phyloP scores from a whole-genome alignment of 2,329 filamentous ascomycete genomes.

The Penicillium sp. region DNA sequence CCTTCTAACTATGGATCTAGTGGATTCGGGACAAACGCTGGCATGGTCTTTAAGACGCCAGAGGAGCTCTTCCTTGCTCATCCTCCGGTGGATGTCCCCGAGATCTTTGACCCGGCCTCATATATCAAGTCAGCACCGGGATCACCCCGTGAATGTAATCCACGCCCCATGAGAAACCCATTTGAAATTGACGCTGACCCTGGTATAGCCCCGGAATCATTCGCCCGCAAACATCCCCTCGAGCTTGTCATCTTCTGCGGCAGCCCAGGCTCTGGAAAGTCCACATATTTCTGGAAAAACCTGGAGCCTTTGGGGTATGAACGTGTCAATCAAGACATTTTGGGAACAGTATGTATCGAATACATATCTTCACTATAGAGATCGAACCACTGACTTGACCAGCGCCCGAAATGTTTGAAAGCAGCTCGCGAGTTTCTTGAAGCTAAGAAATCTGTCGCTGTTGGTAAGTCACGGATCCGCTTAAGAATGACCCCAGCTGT shows the following conservation, averaged over 20 bases:
- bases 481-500: not conserved
- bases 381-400: constrained; percentile 11
- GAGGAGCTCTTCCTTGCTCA: constrained; percentile 88
- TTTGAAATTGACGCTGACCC: not conserved
- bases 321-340: constrained; percentile 86
- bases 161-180: not conserved
- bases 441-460: constrained; percentile 71
- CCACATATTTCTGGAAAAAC: constrained; percentile 82
- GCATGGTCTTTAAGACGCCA: constrained; percentile 80
- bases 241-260: constrained; percentile 89
- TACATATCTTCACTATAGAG: not conserved
- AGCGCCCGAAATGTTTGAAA: constrained; percentile 72
- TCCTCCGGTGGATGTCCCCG: constrained; percentile 66
- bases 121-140: constrained; percentile 50
- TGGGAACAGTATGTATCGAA: constrained; percentile 67
- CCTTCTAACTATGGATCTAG: constrained; percentile 48
- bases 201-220: constrained; percentile 33
- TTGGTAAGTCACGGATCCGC: constrained; percentile 66
- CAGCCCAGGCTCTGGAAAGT: constrained; percentile 88
- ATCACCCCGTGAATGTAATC: not conserved
- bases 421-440: constrained; percentile 70
- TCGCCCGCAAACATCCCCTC: constrained; percentile 66
- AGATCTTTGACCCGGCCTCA: constrained; percentile 72
- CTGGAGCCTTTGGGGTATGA: constrained; percentile 80
- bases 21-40: constrained; percentile 85